Percentiles rank a stretch among this genome's conserved stretches.
Evolutionary conservation across 805 yeast species (phyloP).

Genomic region (Monosporozyma servazzii): DNA sequence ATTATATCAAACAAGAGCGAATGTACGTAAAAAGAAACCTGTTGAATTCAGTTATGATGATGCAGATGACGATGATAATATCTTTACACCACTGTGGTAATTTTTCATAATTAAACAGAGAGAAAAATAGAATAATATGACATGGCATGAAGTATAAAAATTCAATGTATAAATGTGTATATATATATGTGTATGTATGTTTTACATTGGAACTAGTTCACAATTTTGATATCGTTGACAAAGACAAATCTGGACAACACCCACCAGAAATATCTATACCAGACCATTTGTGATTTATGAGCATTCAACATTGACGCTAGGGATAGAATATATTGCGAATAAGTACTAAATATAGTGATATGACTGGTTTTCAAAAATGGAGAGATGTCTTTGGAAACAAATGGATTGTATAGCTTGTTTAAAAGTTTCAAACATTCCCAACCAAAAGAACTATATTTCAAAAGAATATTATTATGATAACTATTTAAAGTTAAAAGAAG

Average conservation of each 20-base stretch:
- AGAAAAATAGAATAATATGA: too few relatives aligned
- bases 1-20: conserved; percentile 6
- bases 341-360: conserved; percentile 27
- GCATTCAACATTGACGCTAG: conserved; percentile 72
- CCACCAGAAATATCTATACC: conserved; percentile 92
- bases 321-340: conserved; percentile 27
- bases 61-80: conserved; percentile 22
- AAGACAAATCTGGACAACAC: conserved; percentile 65
- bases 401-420: background rate
- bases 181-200: background rate
- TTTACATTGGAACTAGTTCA: background rate
- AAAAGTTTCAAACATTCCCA: conserved; percentile 6
- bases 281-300: conserved; percentile 85
- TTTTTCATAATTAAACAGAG: too few relatives aligned
- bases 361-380: background rate
- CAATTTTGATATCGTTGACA: conserved; percentile 48
- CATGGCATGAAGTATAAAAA: background rate
- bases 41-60: conserved; percentile 14
- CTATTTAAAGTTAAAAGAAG: conserved; percentile 4
- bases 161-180: background rate
- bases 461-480: conserved; percentile 7
- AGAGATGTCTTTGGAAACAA: too few relatives aligned
- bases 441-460: conserved; percentile 21
- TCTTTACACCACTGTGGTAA: conserved; percentile 26
- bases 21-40: conserved; percentile 1